Conservation (phyloP, 108 stramenopile species). For the Stephanodiscus triporus region DNA sequence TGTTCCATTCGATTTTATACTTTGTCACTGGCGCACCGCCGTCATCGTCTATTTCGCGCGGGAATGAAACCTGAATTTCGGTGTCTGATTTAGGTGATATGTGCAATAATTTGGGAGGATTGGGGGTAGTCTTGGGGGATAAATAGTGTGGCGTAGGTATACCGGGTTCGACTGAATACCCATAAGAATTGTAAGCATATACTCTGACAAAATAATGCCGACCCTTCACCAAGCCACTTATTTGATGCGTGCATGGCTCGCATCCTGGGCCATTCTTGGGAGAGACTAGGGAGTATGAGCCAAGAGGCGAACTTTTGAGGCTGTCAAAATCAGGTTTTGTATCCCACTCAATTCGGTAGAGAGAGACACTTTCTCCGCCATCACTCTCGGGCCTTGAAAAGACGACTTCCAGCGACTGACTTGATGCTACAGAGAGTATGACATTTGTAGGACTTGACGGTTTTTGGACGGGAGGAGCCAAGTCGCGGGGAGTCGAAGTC, state of each 20-base stretch:
- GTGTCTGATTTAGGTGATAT: slow-evolving; percentile 51
- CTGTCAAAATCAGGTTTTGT: slow-evolving; percentile 63
- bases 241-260: slow-evolving; percentile 45
- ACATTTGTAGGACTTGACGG: slow-evolving; percentile 59
- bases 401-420: slow-evolving; percentile 31
- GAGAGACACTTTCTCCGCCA: slow-evolving; percentile 67
- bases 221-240: slow-evolving; percentile 51
- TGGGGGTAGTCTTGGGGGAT: slow-evolving; percentile 55
- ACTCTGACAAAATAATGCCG: slow-evolving; percentile 62
- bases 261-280: slow-evolving; percentile 40
- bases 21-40: slow-evolving; percentile 61
- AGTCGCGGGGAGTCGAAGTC: slow-evolving; percentile 53
- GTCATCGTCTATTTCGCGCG: slow-evolving; percentile 42
- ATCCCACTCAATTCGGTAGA: slow-evolving; percentile 88
- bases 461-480: slow-evolving; percentile 74
- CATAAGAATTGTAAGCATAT: slow-evolving; percentile 57
- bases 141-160: slow-evolving; percentile 33
- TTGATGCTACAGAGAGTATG: slow-evolving; percentile 47
- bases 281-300: slow-evolving; percentile 56
- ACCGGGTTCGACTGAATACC: slow-evolving; percentile 35
- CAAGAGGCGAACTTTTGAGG: slow-evolving; percentile 57
- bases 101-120: slow-evolving; percentile 36
- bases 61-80: slow-evolving; percentile 57
- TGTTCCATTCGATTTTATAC: slow-evolving; percentile 67
- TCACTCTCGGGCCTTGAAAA: slow-evolving; percentile 55